A percentile compares a stretch with the other conserved stretches of the same genome.
Conservation (phyloP, 768 basidiomycete species). For the Suillus weaverae region DNA sequence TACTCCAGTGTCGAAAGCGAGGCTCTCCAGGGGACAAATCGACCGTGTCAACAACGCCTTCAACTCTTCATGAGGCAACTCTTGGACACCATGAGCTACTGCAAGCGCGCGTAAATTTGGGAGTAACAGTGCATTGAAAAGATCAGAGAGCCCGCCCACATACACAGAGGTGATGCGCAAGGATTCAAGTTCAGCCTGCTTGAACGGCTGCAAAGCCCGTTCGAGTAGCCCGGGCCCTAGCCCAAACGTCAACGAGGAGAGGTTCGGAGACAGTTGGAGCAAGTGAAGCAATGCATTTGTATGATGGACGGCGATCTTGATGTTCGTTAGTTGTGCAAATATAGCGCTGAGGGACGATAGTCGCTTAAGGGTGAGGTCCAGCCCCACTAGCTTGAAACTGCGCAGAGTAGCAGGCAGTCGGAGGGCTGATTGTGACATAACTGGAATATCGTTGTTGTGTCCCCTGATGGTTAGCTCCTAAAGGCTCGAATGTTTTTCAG, state of each 20-base stretch:
- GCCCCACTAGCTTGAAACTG: constrained; percentile 16
- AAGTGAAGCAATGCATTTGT: constrained; percentile 10
- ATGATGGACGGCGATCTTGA: constrained; percentile 7
- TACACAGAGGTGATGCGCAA: constrained; percentile 16
- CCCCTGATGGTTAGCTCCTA: constrained; percentile 18
- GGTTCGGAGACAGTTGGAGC: constrained; percentile 21
- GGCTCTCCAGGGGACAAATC: constrained; percentile 20
- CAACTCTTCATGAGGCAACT: constrained; percentile 18
- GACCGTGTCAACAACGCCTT: constrained; percentile 21
- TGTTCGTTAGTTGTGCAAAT: constrained; percentile 17
- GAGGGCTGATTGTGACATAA: too few species aligned
- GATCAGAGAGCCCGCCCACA: not conserved
- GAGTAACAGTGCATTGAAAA: constrained; percentile 16
- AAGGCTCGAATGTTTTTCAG: constrained; percentile 21
- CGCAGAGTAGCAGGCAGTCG: constrained; percentile 9
- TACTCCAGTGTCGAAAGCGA: constrained; percentile 15
- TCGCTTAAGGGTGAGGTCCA: not conserved
- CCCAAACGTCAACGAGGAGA: constrained; percentile 2
- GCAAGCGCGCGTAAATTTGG: constrained; percentile 14
- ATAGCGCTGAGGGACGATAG: constrained; percentile 16
- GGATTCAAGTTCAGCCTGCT: constrained; percentile 12
- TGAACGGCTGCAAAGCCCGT: not conserved
- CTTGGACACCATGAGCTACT: constrained; percentile 10
- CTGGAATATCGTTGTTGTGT: not conserved
- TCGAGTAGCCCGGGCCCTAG: not conserved